Percentiles rank a stretch among this genome's conserved stretches.
Conservation (phyloP, 495 filamentous ascomycete species). For the Aspergillus indologenus region DNA sequence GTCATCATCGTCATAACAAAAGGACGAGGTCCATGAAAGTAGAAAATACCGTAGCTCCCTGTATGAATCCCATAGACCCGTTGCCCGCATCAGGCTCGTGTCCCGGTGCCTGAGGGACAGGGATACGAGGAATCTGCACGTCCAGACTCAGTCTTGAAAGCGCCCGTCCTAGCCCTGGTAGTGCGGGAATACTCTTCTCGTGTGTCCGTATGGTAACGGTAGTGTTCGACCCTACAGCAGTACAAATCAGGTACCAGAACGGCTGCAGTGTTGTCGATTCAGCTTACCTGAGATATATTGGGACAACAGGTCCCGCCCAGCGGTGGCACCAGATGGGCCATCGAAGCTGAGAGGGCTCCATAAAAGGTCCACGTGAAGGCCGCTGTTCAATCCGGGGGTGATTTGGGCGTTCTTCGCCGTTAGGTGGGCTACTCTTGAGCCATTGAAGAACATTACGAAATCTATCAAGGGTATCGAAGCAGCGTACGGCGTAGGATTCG, state of each 20-base stretch:
- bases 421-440: conserved; percentile 69
- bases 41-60: conserved; percentile 69
- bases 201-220: conserved; percentile 70
- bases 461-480: conserved; percentile 75
- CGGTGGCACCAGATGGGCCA: conserved; percentile 54
- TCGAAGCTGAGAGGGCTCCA: conserved; percentile 68
- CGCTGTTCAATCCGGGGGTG: conserved; percentile 65
- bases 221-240: conserved; percentile 63
- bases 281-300: conserved; percentile 77
- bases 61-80: conserved; percentile 65
- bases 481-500: conserved; percentile 85
- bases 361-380: conserved; percentile 61
- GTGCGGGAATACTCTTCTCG: conserved; percentile 63
- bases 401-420: conserved; percentile 59
- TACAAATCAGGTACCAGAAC: conserved; percentile 4
- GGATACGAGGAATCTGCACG: conserved; percentile 65
- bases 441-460: conserved; percentile 70
- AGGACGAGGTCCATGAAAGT: conserved; percentile 23
- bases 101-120: conserved; percentile 46
- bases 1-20: conserved; percentile 12
- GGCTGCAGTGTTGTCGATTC: not conserved
- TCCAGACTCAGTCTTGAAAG: conserved; percentile 66
- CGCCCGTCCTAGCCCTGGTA: conserved; percentile 68
- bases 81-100: conserved; percentile 33
- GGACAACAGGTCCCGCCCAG: conserved; percentile 72